These are phyloP conservation scores for Colletotrichum cereale DNA, from an alignment of 2,329 filamentous ascomycete species.

Conservation along the genomic window DNA sequence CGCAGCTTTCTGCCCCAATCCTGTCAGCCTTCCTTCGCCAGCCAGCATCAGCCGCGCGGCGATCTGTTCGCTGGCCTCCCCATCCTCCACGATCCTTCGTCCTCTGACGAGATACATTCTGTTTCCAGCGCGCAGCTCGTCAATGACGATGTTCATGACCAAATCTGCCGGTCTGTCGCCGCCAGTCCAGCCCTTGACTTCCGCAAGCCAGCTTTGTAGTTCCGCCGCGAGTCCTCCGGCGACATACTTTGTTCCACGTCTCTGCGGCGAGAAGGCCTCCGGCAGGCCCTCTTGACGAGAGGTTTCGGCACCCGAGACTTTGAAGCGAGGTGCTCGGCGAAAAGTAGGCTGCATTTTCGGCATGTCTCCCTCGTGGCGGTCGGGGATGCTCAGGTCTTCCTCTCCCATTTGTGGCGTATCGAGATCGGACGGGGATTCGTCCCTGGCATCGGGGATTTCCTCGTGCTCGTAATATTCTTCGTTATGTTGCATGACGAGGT, in stretches of 20 bases:
- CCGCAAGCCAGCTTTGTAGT: slow-evolving; percentile 57
- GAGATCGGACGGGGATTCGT: neutral
- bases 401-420: slow-evolving; percentile 30
- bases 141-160: slow-evolving; percentile 46
- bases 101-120: slow-evolving; percentile 52
- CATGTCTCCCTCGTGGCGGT: neutral
- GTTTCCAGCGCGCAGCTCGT: slow-evolving; percentile 48
- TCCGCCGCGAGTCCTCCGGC: slow-evolving; percentile 54
- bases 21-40: slow-evolving; percentile 54
- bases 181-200: slow-evolving; percentile 52
- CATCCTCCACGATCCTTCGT: slow-evolving; percentile 36
- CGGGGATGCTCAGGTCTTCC: slow-evolving; percentile 27
- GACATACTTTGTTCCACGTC: slow-evolving; percentile 50
- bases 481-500: neutral
- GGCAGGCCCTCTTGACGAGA: slow-evolving; percentile 43
- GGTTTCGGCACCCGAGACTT: slow-evolving; percentile 45
- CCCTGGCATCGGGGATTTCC: slow-evolving; percentile 2
- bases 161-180: slow-evolving; percentile 33
- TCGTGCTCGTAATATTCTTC: neutral
- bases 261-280: slow-evolving; percentile 52
- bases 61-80: slow-evolving; percentile 6
- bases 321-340: slow-evolving; percentile 55
- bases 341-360: slow-evolving; percentile 53
- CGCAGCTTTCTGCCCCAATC: slow-evolving; percentile 48
- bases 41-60: slow-evolving; percentile 50